Base-by-base conservation (phyloP, 352 stramenopile species). In the Pythium aphanidermatum region DNA sequence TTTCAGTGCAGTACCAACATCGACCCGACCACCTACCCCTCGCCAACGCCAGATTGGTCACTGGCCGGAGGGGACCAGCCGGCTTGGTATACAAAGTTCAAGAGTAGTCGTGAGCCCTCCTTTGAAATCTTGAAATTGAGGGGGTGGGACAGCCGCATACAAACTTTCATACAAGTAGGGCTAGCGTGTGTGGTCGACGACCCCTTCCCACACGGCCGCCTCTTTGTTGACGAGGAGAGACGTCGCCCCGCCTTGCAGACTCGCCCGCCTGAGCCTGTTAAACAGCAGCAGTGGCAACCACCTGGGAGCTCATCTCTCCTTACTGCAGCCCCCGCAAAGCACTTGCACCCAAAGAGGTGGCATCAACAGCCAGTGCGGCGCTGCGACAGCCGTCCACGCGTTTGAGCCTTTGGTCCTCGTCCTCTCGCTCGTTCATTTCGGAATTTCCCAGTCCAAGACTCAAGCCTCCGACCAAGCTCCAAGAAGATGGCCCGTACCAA, bases 401-500 rank as follows among this genome's bases (percentile, higher is more conserved):
- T 50, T 34, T 10, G 23, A 16, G 11, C 13, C 3, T 26, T 45
- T 35, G 13, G 6, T 4, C 36, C 19, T 32, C 38, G 38, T 33
- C 40, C 24, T 13, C n/a, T 33, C 38, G 30, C 33, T 10, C 8
- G 26, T 48, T 48, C 40, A 58, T 58, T 60, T 60, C 44, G 31
- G 44, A 60, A 50, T 60, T 60, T 53, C 50, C 51, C 51, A 43
- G 51, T 60, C 37, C 51, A 53, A 60, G 44, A 13, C 50, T 51
- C 51, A 59, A 59, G 42, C 47, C 51, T 26, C 29, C 11, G 27
- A 28, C 32, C 39, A 29, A 27, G 10, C 20, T 41, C 30, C 38
- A 27, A 55, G 19, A 58, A 47, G 28, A 87, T 96, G 79, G 85
- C 87, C 31, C 80, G 86, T 73, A 96, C 86, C 53, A 96, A 96